Conservation (phyloP, 2,329 filamentous ascomycete species). For the Tricladium varicosporioides region DNA sequence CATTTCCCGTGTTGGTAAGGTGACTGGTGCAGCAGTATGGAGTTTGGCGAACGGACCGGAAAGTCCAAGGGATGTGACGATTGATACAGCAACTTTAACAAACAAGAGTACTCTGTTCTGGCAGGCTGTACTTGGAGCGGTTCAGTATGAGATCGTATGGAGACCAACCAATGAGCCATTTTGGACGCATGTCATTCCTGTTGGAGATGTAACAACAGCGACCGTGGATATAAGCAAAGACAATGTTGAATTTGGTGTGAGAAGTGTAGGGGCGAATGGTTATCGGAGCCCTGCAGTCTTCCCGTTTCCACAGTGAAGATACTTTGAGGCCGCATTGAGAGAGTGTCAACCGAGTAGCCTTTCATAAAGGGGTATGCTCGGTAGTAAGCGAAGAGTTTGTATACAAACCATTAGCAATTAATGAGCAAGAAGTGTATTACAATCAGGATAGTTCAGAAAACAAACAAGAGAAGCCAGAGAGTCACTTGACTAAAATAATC, state of each 20-base stretch:
- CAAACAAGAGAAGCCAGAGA: too few relatives aligned
- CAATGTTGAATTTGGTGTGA: slow-evolving; percentile 55
- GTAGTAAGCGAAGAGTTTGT: too few relatives aligned
- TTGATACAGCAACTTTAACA: slow-evolving; percentile 44
- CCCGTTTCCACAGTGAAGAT: not conserved
- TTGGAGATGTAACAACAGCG: slow-evolving; percentile 45
- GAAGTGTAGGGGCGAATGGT: slow-evolving; percentile 50
- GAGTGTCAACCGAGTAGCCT: too few relatives aligned
- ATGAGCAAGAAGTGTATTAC: too few relatives aligned
- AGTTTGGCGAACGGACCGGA: slow-evolving; percentile 51
- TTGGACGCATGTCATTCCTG: slow-evolving; percentile 45
- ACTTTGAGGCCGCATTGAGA: too few relatives aligned
- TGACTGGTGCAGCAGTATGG: slow-evolving; percentile 55
- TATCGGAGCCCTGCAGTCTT: slow-evolving; percentile 44
- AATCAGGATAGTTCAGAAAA: too few relatives aligned
- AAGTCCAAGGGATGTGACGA: slow-evolving; percentile 46
- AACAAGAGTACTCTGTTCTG: slow-evolving; percentile 52
- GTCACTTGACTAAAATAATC: too few relatives aligned
- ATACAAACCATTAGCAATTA: too few relatives aligned
- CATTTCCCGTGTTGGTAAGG: slow-evolving; percentile 50
- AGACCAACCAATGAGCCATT: slow-evolving; percentile 47
- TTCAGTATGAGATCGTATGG: slow-evolving; percentile 56
- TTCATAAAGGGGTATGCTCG: too few relatives aligned
- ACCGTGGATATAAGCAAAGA: slow-evolving; percentile 53
- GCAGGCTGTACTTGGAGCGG: slow-evolving; percentile 42